A percentile compares a stretch with the other conserved stretches of the same genome.
phyloP scores from a whole-genome alignment of 192 early-diverging fungal genomes.

The Gamsiella multidivaricata region DNA sequence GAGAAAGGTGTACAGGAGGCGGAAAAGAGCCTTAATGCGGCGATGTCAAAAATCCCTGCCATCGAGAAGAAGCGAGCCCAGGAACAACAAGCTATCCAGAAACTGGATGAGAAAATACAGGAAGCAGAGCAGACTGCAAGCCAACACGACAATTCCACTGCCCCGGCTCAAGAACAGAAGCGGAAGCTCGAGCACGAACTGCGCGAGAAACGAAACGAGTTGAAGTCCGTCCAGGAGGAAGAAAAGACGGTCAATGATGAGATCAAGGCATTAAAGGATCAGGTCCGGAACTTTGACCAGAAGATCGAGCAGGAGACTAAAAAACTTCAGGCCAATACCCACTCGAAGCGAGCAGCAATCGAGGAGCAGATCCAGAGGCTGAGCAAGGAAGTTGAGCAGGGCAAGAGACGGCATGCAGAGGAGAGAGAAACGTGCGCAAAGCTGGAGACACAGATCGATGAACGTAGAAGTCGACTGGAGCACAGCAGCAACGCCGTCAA shows the following conservation, averaged over 20 bases:
- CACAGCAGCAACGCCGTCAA: conserved; percentile 4
- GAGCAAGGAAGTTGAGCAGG: conserved; percentile 45
- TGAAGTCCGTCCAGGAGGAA: conserved; percentile 53
- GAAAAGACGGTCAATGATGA: conserved; percentile 58
- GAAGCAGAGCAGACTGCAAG: conserved; percentile 50
- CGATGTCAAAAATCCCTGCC: conserved; percentile 16
- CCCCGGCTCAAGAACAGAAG: conserved; percentile 64
- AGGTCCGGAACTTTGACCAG: conserved; percentile 57
- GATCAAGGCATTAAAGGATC: conserved; percentile 47
- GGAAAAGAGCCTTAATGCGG: not conserved
- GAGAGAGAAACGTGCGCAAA: not conserved
- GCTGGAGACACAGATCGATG: conserved; percentile 9
- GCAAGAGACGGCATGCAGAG: conserved; percentile 39
- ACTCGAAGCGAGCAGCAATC: conserved; percentile 50
- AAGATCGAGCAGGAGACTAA: conserved; percentile 61
- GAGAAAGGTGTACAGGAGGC: conserved; percentile 54
- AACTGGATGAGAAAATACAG: conserved; percentile 38
- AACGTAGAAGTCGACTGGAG: conserved; percentile 1
- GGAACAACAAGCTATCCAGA: conserved; percentile 37
- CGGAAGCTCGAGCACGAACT: conserved; percentile 51
- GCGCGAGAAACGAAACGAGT: conserved; percentile 59
- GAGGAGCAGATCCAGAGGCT: conserved; percentile 53
- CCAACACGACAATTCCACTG: conserved; percentile 51
- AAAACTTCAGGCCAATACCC: conserved; percentile 41
- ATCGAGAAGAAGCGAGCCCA: conserved; percentile 27